Evolutionary conservation across 441 rosid genomes (phyloP).

Genomic region (Adansonia grandidieri): DNA sequence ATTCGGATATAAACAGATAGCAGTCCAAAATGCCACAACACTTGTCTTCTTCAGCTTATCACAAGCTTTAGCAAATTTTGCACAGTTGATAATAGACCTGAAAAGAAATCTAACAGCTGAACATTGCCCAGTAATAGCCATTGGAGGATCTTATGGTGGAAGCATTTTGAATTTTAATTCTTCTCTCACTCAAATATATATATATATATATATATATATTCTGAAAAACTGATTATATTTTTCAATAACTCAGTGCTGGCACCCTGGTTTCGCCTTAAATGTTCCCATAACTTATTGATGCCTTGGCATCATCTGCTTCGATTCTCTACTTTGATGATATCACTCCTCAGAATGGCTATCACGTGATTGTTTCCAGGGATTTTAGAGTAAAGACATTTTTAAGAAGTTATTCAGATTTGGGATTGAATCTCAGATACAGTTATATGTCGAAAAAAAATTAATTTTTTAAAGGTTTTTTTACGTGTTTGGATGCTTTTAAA

Average conservation of each 20-base stretch:
- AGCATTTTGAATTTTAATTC: conserved; percentile 42
- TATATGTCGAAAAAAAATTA: too few species aligned
- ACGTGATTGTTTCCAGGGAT: conserved; percentile 48
- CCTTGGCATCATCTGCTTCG: conserved; percentile 70
- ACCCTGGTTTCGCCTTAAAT: conserved; percentile 61
- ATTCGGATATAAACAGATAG: conserved; percentile 48
- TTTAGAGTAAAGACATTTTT: conserved; percentile 41
- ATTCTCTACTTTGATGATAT: conserved; percentile 58
- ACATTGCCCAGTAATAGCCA: conserved; percentile 60
- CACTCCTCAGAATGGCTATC: conserved; percentile 52
- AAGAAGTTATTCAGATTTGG: too few species aligned
- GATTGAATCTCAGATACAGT: too few species aligned
- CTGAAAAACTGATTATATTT: neutral
- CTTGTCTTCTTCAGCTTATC: conserved; percentile 63
- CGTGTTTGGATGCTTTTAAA: too few species aligned
- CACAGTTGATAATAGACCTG: conserved; percentile 52
- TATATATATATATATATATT: neutral
- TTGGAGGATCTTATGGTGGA: conserved; percentile 83
- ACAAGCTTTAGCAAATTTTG: conserved; percentile 74
- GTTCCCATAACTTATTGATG: conserved; percentile 58
- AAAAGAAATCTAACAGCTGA: conserved; percentile 45
- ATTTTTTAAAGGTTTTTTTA: too few species aligned
- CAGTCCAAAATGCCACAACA: conserved; percentile 43
- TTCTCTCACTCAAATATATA: neutral
- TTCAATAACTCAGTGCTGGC: conserved; percentile 47